Evolutionary conservation across 257 asterid genomes (phyloP), one percentile per base, ranked within the genome.

Genomic region (Solanum raphanifolium): DNA sequence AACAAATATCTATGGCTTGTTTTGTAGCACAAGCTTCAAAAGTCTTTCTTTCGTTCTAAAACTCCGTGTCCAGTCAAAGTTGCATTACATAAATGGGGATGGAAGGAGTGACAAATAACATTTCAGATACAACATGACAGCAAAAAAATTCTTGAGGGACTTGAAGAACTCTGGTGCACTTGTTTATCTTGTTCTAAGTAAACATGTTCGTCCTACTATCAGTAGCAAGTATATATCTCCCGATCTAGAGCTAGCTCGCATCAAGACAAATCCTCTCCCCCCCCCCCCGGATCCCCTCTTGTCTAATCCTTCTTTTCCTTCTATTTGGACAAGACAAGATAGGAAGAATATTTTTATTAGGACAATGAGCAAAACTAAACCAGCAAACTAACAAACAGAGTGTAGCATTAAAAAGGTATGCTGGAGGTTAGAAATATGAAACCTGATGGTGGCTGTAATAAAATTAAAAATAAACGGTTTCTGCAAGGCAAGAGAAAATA

Each of bases 391-490:
- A 52, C 25, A 18, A 29, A 52, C 20, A 18, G 38, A 41, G 84
- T 48, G 69, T 48, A 46, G 41, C 39, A 48, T 81, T 34, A 4
- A 6, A 84, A 39, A 23, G 36, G 23, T 21, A 25, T 15, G 86
- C 20, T 38, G 52, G 38, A 31, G 68, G 11, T 48, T 43, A 62
- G 66, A 87, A 88, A 55, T 83, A 75, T 21, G 1, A 46, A 25
- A 95, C 99, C 99, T 95, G 94, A 94, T 86, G 38, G 93, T 73
- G 71, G 93, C 91, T 75, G 94, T 74, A 76, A 94, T n/a, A 43
- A 90, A 85, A 58, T 92, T 94, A 88, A 88, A 84, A 66, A 91
- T 75, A 88, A 90, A 93, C 18, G 98, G 93, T 81, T 93, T 93
- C 99, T 97, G 99, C 95, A 93, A 91, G 87, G 55, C 79, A 89